Conservation (phyloP, 257 asterid genomes). For the Solanum paucissectum region DNA sequence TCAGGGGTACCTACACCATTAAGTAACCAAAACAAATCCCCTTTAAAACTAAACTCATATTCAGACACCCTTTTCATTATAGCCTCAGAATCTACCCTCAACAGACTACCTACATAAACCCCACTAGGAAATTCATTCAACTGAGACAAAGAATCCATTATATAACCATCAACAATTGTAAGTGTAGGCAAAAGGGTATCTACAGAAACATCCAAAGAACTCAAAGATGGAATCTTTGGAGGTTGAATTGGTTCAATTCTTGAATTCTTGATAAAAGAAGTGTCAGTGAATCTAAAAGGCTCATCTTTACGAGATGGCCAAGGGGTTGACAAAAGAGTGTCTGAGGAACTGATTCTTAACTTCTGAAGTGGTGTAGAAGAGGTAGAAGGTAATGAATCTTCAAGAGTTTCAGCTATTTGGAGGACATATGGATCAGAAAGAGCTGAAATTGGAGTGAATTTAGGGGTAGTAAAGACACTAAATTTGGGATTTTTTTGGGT, state of each 20-base stretch:
- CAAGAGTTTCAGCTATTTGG: constrained; percentile 82
- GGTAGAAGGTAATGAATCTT: constrained; percentile 48
- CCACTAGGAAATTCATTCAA: constrained; percentile 47
- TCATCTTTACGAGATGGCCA: constrained; percentile 95
- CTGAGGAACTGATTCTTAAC: constrained; percentile 59
- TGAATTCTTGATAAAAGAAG: constrained; percentile 63
- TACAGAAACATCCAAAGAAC: constrained; percentile 7
- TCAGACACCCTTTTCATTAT: constrained; percentile 49
- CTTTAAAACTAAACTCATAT: constrained; percentile 38
- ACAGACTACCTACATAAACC: constrained; percentile 62
- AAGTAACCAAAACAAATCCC: constrained; percentile 84
- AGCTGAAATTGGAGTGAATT: constrained; percentile 17
- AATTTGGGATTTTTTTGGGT: constrained; percentile 17
- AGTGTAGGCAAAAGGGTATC: constrained; percentile 45
- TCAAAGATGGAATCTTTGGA: neutral
- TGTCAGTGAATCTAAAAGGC: constrained; percentile 76
- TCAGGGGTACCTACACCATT: constrained; percentile 92
- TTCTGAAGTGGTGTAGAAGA: constrained; percentile 50
- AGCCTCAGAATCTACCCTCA: constrained; percentile 34
- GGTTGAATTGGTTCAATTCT: constrained; percentile 43
- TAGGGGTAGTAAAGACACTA: constrained; percentile 14
- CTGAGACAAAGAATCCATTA: constrained; percentile 35
- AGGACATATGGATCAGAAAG: constrained; percentile 85
- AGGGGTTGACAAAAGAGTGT: constrained; percentile 66
- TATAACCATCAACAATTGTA: constrained; percentile 61